Base-by-base conservation (phyloP, 371 early-diverging fungal species). In the Circinella minor region DNA sequence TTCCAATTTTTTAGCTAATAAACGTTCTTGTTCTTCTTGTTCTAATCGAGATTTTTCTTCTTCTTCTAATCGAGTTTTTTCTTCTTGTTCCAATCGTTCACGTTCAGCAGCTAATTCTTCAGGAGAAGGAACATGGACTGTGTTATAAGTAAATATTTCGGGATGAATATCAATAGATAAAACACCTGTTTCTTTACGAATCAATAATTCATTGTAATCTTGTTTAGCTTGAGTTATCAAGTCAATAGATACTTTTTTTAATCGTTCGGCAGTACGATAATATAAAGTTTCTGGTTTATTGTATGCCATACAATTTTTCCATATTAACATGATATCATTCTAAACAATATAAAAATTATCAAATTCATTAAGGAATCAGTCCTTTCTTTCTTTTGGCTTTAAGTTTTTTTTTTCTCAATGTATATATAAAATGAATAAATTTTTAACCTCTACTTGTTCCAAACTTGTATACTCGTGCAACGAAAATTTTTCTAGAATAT, bases 251-350 rank as follows among this genome's bases (percentile, higher is more conserved):
- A 74, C 66, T 55, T 78, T 81, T 43, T 82, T 70, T 34, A 90
- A 67, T 36, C 81, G 73, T 37, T 79, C 78, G 0, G 95, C 96
- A 1, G 90, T 72, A 51, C 87, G 86, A 71, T 86, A 90, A 73
- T 93, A 96, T 4, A 83, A 70, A 0, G 95, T 95, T 17, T 91
- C 89, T 0, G 85, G 76, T 55, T 82, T 82, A 78, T 96, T 96
- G 78, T 95, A 96, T 1, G 83, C 73, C 84, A 90, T 82, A 55
- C 93, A 89, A 78, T 96, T 96, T 18, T 74, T 70, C 80, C 92
- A 93, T 20, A 94, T 92, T 63, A 92, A 75, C 6, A 84, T 74
- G 36, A 92, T 66, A 71, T 94, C 95, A 36, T 71, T 73, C 91
- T 92, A 51, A 13, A 51, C 6, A 15, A 51, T 43, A 9, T 43